Base-by-base conservation (phyloP, 2,329 filamentous ascomycete genomes). In the Curvularia lunata region DNA sequence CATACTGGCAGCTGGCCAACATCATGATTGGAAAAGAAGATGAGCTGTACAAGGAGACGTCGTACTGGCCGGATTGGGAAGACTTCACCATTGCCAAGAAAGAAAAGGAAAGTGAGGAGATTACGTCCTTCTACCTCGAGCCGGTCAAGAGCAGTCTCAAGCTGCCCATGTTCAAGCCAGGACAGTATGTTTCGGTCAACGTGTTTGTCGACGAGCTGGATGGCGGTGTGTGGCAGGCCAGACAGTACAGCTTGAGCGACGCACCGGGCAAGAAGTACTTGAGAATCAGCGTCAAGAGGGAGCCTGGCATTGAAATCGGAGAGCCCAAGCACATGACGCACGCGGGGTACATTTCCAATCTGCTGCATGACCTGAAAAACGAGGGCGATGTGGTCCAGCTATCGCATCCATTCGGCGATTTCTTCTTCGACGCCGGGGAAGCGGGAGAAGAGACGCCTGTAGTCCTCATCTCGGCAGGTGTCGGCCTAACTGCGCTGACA, bases 171-270 rank as follows among this genome's bases (percentile, higher is more conserved):
- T 92, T 85, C 79, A 80, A 84, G 56, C 88, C 90, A 0, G 90
- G 90, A 34, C 89, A 92, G 75, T 92, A 91, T 70, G 83, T 91
- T 59, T 89, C 87, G 0, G 77, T 91, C 46, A 83, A 83, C 48
- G 74, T 88, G 7, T 79, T 82, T 48, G 82, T 90, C 0, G 83
- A 85, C 1, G 70, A 74, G 59, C 50, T 76, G 13, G 66, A 74
- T 7, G 71, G 69, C 9, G 84, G 84, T n/a, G 82, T 86, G 70
- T 77, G 81, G 63, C 90, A 92, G 75, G 82, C 86, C 18, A 81
- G 89, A 30, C 90, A 92, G 75, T 92, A 91, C 77, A 90, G 88
- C 25, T 81, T 92, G 59, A 89, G 85, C 67, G 88, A 91, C 62
- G 81, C 84, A 48, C 88, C 87, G 2, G 79, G 80, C 2, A 77